These are phyloP conservation scores for Nakazawaea wickerhamii DNA, from an alignment of 805 yeast species.

Conservation along the genomic window DNA sequence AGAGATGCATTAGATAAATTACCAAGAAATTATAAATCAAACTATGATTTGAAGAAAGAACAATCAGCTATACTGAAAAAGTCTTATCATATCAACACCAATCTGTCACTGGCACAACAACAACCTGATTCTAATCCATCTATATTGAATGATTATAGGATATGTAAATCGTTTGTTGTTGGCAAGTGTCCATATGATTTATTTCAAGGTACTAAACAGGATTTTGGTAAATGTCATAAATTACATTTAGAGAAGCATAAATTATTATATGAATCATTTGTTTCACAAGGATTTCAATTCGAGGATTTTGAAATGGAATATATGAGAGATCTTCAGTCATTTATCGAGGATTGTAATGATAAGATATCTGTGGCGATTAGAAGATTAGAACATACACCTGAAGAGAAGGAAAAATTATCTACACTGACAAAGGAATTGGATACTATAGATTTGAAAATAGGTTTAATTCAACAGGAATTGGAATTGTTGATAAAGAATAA, in stretches of 20 bases:
- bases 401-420: slow-evolving; percentile 31
- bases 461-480: slow-evolving; percentile 63
- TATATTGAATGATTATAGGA: slow-evolving; percentile 46
- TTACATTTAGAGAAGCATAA: slow-evolving; percentile 71
- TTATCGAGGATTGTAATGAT: slow-evolving; percentile 61
- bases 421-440: slow-evolving; percentile 46
- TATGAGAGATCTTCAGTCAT: slow-evolving; percentile 39
- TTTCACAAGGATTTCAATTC: slow-evolving; percentile 27
- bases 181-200: slow-evolving; percentile 85
- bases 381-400: slow-evolving; percentile 71
- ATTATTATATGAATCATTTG: slow-evolving; percentile 56
- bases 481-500: slow-evolving; percentile 43
- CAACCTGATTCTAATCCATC: slow-evolving; percentile 17
- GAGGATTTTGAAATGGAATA: slow-evolving; percentile 48
- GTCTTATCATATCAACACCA: slow-evolving; percentile 7
- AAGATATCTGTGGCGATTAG: slow-evolving; percentile 58
- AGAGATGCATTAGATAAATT: slow-evolving; percentile 36
- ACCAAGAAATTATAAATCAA: slow-evolving; percentile 23
- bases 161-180: slow-evolving; percentile 78
- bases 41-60: slow-evolving; percentile 12
- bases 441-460: slow-evolving; percentile 54
- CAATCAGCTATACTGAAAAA: slow-evolving; percentile 1
- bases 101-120: slow-evolving; percentile 1
- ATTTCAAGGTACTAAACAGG: slow-evolving; percentile 76
- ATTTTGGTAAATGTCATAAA: slow-evolving; percentile 73